A percentile compares a stretch with the other conserved stretches of the same genome.
Evolutionary conservation across 2,329 filamentous ascomycete species (phyloP).

Genomic region (Diaporthe eres): DNA sequence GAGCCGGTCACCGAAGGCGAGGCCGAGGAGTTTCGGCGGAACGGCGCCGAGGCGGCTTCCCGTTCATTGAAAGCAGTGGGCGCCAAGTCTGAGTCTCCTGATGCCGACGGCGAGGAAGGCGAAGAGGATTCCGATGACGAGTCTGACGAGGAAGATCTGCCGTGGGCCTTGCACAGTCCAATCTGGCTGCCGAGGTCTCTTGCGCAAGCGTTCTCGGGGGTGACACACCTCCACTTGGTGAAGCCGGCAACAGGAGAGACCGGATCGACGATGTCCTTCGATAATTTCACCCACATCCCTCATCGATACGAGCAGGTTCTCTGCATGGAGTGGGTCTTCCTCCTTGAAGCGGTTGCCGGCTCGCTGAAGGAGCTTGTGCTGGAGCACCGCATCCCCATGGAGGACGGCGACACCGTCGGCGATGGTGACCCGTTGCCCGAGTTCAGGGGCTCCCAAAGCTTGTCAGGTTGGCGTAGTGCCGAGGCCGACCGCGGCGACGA

Average conservation of each 20-base stretch:
- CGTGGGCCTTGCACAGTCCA: constrained; percentile 1
- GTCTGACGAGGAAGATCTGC: not conserved
- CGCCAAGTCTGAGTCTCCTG: not conserved
- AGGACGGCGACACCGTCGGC: not conserved
- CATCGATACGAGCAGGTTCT: not conserved
- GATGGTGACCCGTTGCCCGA: not conserved
- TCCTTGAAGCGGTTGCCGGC: not conserved
- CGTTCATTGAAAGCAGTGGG: not conserved
- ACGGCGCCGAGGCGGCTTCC: not conserved
- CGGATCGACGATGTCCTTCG: not conserved
- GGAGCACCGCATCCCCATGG: constrained; percentile 5
- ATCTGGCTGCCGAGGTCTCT: constrained; percentile 15
- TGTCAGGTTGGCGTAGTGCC: not conserved
- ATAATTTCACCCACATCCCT: not conserved
- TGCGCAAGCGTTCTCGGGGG: not conserved
- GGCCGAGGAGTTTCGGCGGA: not conserved
- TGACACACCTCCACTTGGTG: constrained; percentile 20
- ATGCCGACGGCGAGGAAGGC: not conserved
- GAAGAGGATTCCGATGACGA: not conserved
- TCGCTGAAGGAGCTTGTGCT: constrained; percentile 18
- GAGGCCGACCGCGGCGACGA: not conserved
- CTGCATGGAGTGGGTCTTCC: not conserved
- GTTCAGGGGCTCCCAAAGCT: not conserved
- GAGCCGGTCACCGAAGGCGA: not conserved
- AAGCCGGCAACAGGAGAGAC: constrained; percentile 8